Base-by-base conservation (phyloP, 345 rosid species). In the Sisymbrium altissimum region DNA sequence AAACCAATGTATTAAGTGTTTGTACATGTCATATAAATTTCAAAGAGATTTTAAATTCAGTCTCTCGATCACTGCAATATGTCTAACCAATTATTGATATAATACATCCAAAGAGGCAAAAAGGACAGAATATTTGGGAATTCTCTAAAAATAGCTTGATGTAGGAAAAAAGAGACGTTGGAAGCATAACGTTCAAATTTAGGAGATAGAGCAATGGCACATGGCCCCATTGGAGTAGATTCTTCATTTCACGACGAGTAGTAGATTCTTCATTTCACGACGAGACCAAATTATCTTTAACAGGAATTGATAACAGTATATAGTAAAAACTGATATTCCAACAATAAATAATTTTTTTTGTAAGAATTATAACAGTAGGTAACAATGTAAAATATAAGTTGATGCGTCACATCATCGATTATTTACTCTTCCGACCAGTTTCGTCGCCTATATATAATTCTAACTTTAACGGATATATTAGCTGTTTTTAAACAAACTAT, bases 131-230 rank as follows among this genome's bases (percentile, higher is more conserved):
- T 44, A 76, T 69, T 3, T 76, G 18, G 70, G 70, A 76, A 33
- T 8, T 41, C 8, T 23, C 23, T 13, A 68, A 35, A 44, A 60
- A 10, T 44, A 38, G 49, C 63, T 75, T 64, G 56, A 44, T n/a
- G 21, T 45, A 25, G 15, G 15, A 30, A 54, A 68, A 75, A 69
- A 70, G 66, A 76, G 80, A 76, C 80, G 80, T 70, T 76, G 53
- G 65, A 63, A 54, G 44, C 54, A 21, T 18, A 76, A 76, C 75
- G 80, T 76, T 76, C 71, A 55, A 62, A 76, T 54, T 18, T 35
- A 14, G 33, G 19, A 53, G 25, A 44, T 10, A 53, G 45, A 57
- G 70, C 52, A 53, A 35, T 54, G 19, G 8, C 75, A 76, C 70
- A 54, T 62, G 79, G 35, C 65, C 70, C 75, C 70, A 68, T 68